Evolutionary conservation across 164 flowering plant genomes (phyloP).

Genomic region (Paratinospora sagittata): DNA sequence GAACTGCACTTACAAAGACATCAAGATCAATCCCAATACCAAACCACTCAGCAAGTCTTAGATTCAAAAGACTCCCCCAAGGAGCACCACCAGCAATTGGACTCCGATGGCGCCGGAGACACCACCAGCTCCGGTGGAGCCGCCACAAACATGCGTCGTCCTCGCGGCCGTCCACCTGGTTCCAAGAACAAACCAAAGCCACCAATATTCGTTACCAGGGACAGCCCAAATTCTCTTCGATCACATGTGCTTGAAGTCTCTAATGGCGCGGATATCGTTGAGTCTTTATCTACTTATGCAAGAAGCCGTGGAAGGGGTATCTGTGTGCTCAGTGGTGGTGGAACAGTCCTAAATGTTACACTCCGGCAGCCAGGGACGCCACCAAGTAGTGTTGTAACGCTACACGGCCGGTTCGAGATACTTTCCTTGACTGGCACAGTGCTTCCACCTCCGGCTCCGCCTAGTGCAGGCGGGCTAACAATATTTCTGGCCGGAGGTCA

Average conservation of each 20-base stretch:
- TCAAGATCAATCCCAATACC: constrained; percentile 1
- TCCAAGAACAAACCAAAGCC: constrained; percentile 62
- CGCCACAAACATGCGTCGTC: constrained; percentile 25
- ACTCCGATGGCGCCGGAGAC: neutral
- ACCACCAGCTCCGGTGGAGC: constrained; percentile 9
- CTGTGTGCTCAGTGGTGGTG: constrained; percentile 43
- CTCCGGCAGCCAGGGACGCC: constrained; percentile 42
- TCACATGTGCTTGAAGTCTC: constrained; percentile 46
- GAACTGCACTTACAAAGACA: constrained; percentile 24
- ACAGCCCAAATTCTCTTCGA: constrained; percentile 42
- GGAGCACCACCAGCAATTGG: constrained; percentile 11
- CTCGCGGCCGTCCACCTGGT: constrained; percentile 54
- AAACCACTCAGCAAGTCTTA: constrained; percentile 4
- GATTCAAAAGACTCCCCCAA: constrained; percentile 13
- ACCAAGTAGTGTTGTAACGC: constrained; percentile 31
- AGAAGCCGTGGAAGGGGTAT: constrained; percentile 42
- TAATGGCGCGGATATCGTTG: constrained; percentile 38
- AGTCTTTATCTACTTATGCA: constrained; percentile 35
- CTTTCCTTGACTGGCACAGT: constrained; percentile 33
- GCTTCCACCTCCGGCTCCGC: constrained; percentile 34
- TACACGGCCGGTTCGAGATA: constrained; percentile 54
- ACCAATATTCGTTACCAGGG: constrained; percentile 42
- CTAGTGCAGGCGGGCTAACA: constrained; percentile 25
- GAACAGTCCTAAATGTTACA: constrained; percentile 37
- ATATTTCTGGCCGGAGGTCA: constrained; percentile 30